These are phyloP conservation scores for Monsonia emarginata DNA, from an alignment of 441 rosid species.

Conservation along the genomic window DNA sequence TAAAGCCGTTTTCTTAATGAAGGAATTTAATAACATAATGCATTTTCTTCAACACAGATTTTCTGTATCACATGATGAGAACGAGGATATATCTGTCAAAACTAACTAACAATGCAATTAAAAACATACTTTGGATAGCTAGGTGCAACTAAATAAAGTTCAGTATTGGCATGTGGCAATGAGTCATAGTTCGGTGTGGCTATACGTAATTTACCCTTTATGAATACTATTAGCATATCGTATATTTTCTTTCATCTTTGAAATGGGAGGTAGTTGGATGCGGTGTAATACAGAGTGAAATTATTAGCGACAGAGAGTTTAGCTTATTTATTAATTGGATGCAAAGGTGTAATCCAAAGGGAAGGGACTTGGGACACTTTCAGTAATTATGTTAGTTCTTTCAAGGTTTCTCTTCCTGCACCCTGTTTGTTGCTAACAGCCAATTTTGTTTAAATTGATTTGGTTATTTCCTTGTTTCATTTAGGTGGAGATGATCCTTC, in stretches of 20 bases:
- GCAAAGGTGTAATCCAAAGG: neutral
- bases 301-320: neutral
- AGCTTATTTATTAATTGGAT: neutral
- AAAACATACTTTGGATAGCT: too few species aligned
- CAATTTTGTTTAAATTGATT: constrained; percentile 1
- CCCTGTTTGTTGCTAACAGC: neutral
- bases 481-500: constrained; percentile 78
- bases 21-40: too few species aligned
- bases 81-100: too few species aligned
- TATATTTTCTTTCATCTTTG: neutral
- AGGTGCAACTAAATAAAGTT: too few species aligned
- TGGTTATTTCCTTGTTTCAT: constrained; percentile 10
- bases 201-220: too few species aligned
- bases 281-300: neutral
- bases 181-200: too few species aligned
- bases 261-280: neutral
- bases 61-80: too few species aligned
- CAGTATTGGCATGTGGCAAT: too few species aligned
- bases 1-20: too few species aligned
- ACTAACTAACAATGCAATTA: too few species aligned
- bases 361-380: neutral
- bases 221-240: neutral
- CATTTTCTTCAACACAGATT: too few species aligned
- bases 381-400: neutral
- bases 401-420: neutral